Evolutionary conservation across 805 yeast species (phyloP).

Genomic region (Kodamaea neixiangensis): DNA sequence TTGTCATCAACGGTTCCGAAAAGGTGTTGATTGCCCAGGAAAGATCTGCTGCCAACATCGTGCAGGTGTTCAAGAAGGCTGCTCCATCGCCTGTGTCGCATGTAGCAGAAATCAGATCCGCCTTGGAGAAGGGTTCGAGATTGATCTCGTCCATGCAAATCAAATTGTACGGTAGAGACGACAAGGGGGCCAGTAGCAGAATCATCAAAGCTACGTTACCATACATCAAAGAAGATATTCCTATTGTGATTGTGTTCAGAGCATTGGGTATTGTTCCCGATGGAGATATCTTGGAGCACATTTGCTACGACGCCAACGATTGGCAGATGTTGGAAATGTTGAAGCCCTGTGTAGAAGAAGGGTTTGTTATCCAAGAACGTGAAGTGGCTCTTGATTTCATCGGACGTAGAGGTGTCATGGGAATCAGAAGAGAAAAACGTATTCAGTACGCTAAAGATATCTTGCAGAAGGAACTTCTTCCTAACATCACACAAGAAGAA

Average conservation of each 20-base stretch:
- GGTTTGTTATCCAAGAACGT: conserved; percentile 95
- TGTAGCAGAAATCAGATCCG: conserved; percentile 95
- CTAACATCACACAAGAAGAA: conserved; percentile 95
- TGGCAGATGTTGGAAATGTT: conserved; percentile 99
- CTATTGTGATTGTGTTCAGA: conserved; percentile 94
- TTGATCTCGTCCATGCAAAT: conserved; percentile 92
- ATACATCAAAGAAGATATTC: conserved; percentile 93
- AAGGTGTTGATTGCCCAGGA: conserved; percentile 98
- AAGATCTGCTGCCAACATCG: conserved; percentile 97
- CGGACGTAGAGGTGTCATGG: conserved; percentile 97
- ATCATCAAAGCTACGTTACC: conserved; percentile 96
- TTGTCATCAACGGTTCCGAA: conserved; percentile 97
- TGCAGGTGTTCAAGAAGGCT: conserved; percentile 96
- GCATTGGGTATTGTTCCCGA: conserved; percentile 98
- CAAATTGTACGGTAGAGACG: conserved; percentile 83
- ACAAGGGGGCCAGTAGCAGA: conserved; percentile 65
- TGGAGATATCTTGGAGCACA: conserved; percentile 97
- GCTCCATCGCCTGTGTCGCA: conserved; percentile 97
- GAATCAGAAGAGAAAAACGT: conserved; percentile 97
- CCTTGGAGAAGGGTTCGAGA: conserved; percentile 95
- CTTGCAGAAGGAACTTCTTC: conserved; percentile 91
- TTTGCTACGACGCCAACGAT: conserved; percentile 95
- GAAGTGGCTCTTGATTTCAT: conserved; percentile 97
- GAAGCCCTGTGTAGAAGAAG: conserved; percentile 99
- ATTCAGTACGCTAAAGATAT: conserved; percentile 97